phyloP scores from a whole-genome alignment of 1,284 basidiomycete species.

The Pulveroboletus sp. region DNA sequence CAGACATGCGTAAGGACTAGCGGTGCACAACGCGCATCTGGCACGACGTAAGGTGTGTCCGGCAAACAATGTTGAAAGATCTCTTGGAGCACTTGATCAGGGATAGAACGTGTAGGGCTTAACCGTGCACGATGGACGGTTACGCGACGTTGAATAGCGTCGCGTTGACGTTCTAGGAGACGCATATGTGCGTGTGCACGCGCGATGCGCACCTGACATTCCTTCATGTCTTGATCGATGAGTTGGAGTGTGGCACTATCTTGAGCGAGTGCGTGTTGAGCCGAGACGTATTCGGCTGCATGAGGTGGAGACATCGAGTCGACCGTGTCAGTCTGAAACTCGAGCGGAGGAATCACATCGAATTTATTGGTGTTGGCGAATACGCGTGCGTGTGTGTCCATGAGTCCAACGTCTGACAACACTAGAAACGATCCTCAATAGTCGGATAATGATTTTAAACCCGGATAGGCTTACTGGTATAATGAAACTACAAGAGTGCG shows the following conservation, averaged over 20 bases:
- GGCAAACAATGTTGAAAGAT: conserved; percentile 34
- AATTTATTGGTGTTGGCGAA: neutral
- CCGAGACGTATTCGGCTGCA: conserved; percentile 18
- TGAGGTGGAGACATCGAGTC: conserved; percentile 29
- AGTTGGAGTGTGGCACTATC: conserved; percentile 18
- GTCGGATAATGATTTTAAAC: neutral
- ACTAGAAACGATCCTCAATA: neutral
- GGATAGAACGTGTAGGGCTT: conserved; percentile 30
- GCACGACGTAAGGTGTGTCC: conserved; percentile 23
- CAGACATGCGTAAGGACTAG: conserved; percentile 36
- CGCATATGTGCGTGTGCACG: conserved; percentile 21
- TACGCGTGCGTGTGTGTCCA: neutral
- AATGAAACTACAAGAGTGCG: neutral
- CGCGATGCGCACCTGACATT: conserved; percentile 19
- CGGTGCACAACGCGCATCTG: conserved; percentile 24
- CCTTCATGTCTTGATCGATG: conserved; percentile 18
- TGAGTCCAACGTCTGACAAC: neutral
- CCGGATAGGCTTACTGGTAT: conserved; percentile 14
- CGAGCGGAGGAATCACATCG: neutral
- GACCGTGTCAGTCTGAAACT: conserved; percentile 16
- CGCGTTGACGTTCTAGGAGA: conserved; percentile 22
- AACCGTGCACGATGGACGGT: conserved; percentile 30
- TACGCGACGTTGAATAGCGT: conserved; percentile 18
- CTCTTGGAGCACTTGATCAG: conserved; percentile 36
- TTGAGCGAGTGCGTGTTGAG: conserved; percentile 17